Conservation (phyloP, 2,329 filamentous ascomycete species). For the Podosphaera xanthii region DNA sequence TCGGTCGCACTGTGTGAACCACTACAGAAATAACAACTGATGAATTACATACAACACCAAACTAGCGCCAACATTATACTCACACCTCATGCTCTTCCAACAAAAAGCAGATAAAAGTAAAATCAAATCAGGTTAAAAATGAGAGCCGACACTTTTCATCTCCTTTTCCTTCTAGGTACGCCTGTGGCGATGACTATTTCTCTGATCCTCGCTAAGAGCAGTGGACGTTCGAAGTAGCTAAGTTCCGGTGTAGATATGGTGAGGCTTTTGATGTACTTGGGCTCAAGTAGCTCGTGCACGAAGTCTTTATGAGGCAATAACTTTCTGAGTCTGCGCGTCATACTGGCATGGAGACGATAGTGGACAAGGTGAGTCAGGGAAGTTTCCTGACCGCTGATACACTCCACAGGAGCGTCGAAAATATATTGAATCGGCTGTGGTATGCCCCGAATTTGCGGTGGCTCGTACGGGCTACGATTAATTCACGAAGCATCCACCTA, state of each 20-base stretch:
- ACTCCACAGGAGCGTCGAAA: not conserved
- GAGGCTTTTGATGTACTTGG: not conserved
- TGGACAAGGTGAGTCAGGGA: not conserved
- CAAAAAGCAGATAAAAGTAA: not conserved
- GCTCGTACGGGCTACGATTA: not conserved
- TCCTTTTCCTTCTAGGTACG: not conserved
- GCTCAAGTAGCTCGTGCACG: not conserved
- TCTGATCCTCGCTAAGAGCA: not conserved
- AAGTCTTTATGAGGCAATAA: not conserved
- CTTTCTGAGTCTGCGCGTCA: not conserved
- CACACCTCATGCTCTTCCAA: not conserved
- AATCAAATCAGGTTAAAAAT: not conserved
- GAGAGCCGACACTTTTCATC: not conserved
- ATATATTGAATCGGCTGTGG: not conserved
- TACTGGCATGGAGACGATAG: not conserved
- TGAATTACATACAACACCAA: not conserved
- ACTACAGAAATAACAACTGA: not conserved
- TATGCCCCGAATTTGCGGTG: not conserved
- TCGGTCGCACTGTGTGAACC: not conserved
- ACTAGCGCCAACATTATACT: not conserved
- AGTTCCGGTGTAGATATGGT: not conserved
- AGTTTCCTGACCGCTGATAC: not conserved
- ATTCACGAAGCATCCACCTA: not conserved
- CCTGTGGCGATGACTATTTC: not conserved
- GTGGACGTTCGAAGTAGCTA: not conserved